phyloP scores from a whole-genome alignment of 805 yeast species.

The Barnettozyma vustinii region DNA sequence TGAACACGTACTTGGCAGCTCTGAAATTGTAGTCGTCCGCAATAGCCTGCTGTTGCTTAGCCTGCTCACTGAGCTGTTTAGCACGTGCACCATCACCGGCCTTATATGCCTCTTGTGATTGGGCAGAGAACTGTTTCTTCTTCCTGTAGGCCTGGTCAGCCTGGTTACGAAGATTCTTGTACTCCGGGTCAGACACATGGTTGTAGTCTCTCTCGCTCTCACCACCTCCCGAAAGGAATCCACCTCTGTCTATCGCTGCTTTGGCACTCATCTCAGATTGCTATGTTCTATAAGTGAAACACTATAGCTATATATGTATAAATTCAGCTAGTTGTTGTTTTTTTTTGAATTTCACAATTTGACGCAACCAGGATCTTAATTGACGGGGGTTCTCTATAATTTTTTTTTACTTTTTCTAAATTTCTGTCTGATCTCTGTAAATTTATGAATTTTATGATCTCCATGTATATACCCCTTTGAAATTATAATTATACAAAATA shows the following conservation, averaged over 20 bases:
- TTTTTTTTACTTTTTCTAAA: too few relatives aligned
- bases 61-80: conserved; percentile 61
- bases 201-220: conserved; percentile 11
- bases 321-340: too few relatives aligned
- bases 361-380: too few relatives aligned
- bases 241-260: conserved; percentile 8
- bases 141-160: conserved; percentile 66
- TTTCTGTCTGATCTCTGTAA: too few relatives aligned
- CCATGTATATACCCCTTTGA: too few relatives aligned
- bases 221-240: conserved; percentile 7
- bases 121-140: conserved; percentile 47
- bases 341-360: too few relatives aligned
- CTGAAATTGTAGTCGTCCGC: conserved; percentile 68
- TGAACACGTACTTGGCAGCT: conserved; percentile 88
- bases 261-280: conserved; percentile 7
- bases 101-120: conserved; percentile 75
- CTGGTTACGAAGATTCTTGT: conserved; percentile 53
- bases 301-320: too few relatives aligned
- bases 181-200: conserved; percentile 33
- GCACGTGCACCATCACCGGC: conserved; percentile 72
- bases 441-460: too few relatives aligned
- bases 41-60: conserved; percentile 50
- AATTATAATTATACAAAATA: too few relatives aligned
- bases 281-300: too few relatives aligned
- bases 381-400: too few relatives aligned